These are phyloP conservation scores for Cinchona pubescens DNA, from an alignment of 257 asterid genomes.

Conservation along the genomic window DNA sequence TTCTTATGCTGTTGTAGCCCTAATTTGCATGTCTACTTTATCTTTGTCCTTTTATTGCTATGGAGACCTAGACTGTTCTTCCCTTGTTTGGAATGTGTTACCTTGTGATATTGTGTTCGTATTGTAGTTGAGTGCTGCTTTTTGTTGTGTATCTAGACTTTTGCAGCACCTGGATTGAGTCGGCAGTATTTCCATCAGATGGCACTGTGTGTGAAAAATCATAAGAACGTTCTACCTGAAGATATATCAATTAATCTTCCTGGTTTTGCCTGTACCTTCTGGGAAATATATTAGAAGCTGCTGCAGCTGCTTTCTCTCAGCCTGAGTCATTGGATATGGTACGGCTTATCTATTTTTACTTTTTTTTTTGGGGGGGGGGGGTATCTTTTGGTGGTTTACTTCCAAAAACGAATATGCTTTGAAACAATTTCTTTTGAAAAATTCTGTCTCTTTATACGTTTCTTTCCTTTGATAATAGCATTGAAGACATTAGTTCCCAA, in stretches of 20 bases:
- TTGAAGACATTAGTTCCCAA: neutral
- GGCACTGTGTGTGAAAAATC: conserved; percentile 65
- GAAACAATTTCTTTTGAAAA: neutral
- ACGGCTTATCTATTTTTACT: conserved; percentile 7
- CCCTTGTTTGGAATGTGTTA: neutral
- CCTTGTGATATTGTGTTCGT: neutral
- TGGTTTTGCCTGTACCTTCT: conserved; percentile 81
- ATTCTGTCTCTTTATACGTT: neutral
- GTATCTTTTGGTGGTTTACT: neutral
- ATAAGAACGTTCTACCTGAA: conserved; percentile 53
- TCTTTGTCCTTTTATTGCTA: neutral
- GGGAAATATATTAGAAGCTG: conserved; percentile 87
- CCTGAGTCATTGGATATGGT: conserved; percentile 80
- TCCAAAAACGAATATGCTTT: neutral
- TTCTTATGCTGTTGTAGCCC: neutral
- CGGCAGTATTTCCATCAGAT: conserved; percentile 69
- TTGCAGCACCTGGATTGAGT: conserved; percentile 64
- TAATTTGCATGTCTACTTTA: neutral
- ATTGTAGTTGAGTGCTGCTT: conserved; percentile 10
- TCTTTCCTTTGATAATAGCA: neutral
- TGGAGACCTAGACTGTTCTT: neutral
- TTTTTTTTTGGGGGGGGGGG: neutral
- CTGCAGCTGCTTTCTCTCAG: conserved; percentile 58
- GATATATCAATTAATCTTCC: conserved; percentile 78
- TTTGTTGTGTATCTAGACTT: conserved; percentile 52